A percentile compares a stretch with the other conserved stretches of the same genome.
phyloP scores from a whole-genome alignment of 768 basidiomycete species.

The Omphalotus guepiniiformis region DNA sequence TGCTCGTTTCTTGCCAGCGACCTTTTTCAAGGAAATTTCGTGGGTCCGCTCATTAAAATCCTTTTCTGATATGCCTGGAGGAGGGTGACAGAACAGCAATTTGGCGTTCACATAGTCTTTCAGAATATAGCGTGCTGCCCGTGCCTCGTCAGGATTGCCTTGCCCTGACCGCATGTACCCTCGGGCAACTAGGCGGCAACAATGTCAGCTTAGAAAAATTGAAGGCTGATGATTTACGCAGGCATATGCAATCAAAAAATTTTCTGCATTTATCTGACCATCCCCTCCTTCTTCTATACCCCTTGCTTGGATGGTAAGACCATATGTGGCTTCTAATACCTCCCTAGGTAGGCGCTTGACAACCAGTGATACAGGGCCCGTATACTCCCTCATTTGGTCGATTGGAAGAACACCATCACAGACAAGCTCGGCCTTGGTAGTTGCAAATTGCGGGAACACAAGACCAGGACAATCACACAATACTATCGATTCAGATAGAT shows the following conservation, averaged over 20 bases:
- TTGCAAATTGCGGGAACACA: constrained; percentile 98
- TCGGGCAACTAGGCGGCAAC: constrained; percentile 65
- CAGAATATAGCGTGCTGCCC: constrained; percentile 85
- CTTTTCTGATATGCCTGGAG: constrained; percentile 63
- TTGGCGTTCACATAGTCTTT: constrained; percentile 98
- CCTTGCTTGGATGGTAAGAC: constrained; percentile 64
- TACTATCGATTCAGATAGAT: constrained; percentile 80
- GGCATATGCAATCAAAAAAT: constrained; percentile 86
- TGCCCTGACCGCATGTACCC: constrained; percentile 92
- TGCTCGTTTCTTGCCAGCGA: constrained; percentile 80
- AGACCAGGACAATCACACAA: constrained; percentile 98
- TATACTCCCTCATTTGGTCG: constrained; percentile 93
- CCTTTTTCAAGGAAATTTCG: constrained; percentile 51
- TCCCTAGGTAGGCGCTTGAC: constrained; percentile 73
- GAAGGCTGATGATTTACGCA: constrained; percentile 55
- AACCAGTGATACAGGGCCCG: constrained; percentile 77
- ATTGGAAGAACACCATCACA: constrained; percentile 97
- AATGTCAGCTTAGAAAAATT: constrained; percentile 10
- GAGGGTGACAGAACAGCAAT: constrained; percentile 84
- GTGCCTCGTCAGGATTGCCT: constrained; percentile 96
- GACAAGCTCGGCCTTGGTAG: constrained; percentile 91
- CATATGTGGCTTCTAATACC: constrained; percentile 89
- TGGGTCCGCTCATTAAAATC: constrained; percentile 75
- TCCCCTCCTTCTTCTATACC: constrained; percentile 82
- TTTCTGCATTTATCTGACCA: constrained; percentile 67